phyloP scores from a whole-genome alignment of 2,329 filamentous ascomycete genomes.

The Ophiobolus disseminans region DNA sequence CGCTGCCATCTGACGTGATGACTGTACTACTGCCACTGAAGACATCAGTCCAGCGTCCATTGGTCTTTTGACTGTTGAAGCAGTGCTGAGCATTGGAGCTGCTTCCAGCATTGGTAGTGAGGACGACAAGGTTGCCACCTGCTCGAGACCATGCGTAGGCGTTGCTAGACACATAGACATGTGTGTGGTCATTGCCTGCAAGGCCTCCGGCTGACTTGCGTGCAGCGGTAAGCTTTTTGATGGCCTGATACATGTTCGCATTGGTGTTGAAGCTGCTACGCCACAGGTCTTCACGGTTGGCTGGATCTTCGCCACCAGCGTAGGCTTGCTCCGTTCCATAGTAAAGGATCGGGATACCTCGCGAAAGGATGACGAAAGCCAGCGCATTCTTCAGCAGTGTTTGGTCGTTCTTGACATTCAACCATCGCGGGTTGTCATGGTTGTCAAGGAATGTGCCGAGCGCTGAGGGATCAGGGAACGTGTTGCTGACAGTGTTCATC shows the following conservation, averaged over 20 bases:
- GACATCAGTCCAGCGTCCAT: constrained; percentile 52
- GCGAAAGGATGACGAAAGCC: constrained; percentile 46
- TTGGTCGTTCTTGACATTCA: constrained; percentile 45
- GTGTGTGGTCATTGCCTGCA: constrained; percentile 53
- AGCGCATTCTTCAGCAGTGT: constrained; percentile 49
- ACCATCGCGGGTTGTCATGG: constrained; percentile 50
- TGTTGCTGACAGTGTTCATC: constrained; percentile 40
- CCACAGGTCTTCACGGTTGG: constrained; percentile 52
- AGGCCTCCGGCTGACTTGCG: constrained; percentile 52
- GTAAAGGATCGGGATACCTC: constrained; percentile 52
- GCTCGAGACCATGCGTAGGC: constrained; percentile 58
- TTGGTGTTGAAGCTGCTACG: constrained; percentile 45
- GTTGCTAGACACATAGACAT: constrained; percentile 52
- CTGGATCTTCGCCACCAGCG: constrained; percentile 46
- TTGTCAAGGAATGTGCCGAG: constrained; percentile 51
- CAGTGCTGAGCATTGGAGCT: constrained; percentile 51
- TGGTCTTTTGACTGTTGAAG: constrained; percentile 51
- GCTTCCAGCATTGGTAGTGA: constrained; percentile 55
- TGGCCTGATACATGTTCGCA: constrained; percentile 37
- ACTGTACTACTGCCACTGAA: constrained; percentile 45
- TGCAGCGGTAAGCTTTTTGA: constrained; percentile 34
- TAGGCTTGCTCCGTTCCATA: constrained; percentile 51
- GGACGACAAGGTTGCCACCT: constrained; percentile 53
- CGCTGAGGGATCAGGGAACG: constrained; percentile 44
- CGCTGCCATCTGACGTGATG: constrained; percentile 50